Percentiles rank a stretch among this genome's conserved stretches.
Conservation (phyloP, 2,329 filamentous ascomycete genomes). For the Aureobasidium lini region DNA sequence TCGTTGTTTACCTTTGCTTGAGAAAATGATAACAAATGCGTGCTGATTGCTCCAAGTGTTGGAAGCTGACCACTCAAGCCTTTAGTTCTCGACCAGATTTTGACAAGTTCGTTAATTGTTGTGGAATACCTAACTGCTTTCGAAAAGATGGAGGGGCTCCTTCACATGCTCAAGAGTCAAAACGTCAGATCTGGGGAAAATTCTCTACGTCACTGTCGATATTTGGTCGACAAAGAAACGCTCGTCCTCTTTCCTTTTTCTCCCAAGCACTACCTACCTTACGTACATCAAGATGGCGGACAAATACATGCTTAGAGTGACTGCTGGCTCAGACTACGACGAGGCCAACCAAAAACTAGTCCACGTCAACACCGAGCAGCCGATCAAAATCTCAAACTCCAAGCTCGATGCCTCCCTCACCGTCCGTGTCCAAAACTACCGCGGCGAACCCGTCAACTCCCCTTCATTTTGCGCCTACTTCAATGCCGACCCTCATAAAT, state of each 20-base stretch:
- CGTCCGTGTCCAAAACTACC: conserved; percentile 63
- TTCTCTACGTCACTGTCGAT: background rate
- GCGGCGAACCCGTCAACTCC: conserved; percentile 62
- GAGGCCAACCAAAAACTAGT: conserved; percentile 62
- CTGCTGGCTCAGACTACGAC: conserved; percentile 72
- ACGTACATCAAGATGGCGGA: conserved; percentile 41
- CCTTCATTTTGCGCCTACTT: conserved; percentile 73
- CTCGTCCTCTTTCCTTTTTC: background rate
- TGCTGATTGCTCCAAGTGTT: too few relatives aligned
- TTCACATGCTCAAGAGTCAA: background rate
- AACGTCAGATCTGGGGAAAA: background rate
- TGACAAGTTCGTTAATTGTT: too few relatives aligned
- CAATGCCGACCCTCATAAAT: conserved; percentile 56
- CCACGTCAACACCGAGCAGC: conserved; percentile 62
- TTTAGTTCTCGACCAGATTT: too few relatives aligned
- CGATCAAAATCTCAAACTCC: conserved; percentile 55
- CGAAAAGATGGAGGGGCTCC: too few relatives aligned
- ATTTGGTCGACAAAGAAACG: background rate
- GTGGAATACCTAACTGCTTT: too few relatives aligned
- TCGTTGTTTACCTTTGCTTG: too few relatives aligned
- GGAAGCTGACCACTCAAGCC: too few relatives aligned
- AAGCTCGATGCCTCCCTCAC: conserved; percentile 61
- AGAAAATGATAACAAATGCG: too few relatives aligned
- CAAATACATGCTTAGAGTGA: conserved; percentile 74
- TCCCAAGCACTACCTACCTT: background rate